Conservation (phyloP, 306 rosid species). For the Glycine latifolia region DNA sequence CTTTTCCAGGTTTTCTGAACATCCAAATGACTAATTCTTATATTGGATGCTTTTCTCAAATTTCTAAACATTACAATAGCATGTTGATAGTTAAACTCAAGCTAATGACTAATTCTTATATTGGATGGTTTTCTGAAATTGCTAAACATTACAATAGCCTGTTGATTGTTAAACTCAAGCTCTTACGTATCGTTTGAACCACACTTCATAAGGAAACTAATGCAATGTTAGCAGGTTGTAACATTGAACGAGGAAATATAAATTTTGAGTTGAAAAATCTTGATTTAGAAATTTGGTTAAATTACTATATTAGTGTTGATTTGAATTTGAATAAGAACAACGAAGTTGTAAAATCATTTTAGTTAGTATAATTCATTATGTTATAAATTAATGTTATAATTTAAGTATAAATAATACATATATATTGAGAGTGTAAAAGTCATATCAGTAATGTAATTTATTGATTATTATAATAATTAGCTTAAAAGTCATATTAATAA, state of each 20-base stretch:
- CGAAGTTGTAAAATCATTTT: too few species aligned
- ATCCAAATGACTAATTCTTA: not conserved
- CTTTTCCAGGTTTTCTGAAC: not conserved
- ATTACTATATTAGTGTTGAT: not conserved
- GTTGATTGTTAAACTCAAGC: not conserved
- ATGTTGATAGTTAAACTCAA: not conserved
- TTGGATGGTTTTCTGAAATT: not conserved
- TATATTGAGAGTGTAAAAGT: too few species aligned
- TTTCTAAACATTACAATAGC: not conserved
- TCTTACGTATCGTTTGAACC: slow-evolving; percentile 7
- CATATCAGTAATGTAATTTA: too few species aligned
- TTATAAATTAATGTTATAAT: too few species aligned
- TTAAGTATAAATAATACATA: too few species aligned
- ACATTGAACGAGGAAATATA: not conserved
- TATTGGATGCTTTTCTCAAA: not conserved
- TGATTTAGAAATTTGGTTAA: not conserved
- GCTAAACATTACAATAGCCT: not conserved
- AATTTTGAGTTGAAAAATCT: not conserved
- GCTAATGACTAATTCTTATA: not conserved
- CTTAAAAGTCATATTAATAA: too few species aligned
- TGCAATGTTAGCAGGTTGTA: not conserved
- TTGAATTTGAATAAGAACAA: too few species aligned
- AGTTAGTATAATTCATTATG: too few species aligned
- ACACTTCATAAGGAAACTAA: not conserved
- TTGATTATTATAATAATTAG: too few species aligned